Percentiles rank a stretch among this genome's conserved stretches.
These are phyloP conservation scores for Diaporthe vexans DNA, from an alignment of 2,329 filamentous ascomycete genomes.

Conservation along the genomic window DNA sequence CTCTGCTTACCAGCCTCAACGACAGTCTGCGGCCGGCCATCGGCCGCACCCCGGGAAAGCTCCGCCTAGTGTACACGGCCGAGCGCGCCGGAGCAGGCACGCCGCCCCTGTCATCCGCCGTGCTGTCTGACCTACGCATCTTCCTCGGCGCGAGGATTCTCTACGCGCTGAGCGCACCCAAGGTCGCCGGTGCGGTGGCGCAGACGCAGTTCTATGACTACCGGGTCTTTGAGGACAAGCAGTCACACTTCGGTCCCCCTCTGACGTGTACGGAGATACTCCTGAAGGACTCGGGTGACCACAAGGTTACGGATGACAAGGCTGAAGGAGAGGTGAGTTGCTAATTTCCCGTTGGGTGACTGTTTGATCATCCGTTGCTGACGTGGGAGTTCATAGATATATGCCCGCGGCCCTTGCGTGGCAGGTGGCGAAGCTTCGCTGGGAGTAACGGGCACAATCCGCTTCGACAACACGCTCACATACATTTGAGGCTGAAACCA, in stretches of 20 bases:
- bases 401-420: constrained; percentile 81
- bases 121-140: constrained; percentile 85
- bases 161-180: constrained; percentile 85
- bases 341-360: not conserved
- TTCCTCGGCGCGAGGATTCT: constrained; percentile 85
- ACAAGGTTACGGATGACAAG: constrained; percentile 74
- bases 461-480: constrained; percentile 80
- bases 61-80: constrained; percentile 85
- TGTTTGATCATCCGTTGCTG: constrained; percentile 33
- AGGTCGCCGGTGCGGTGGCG: constrained; percentile 89
- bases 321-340: constrained; percentile 73
- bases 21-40: constrained; percentile 70
- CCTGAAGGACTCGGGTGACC: constrained; percentile 72
- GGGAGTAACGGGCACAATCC: constrained; percentile 74
- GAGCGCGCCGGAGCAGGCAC: constrained; percentile 76
- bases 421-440: constrained; percentile 75
- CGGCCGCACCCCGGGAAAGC: constrained; percentile 76
- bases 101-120: constrained; percentile 75
- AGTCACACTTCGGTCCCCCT: constrained; percentile 85
- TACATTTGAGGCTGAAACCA: constrained; percentile 55
- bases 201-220: constrained; percentile 94
- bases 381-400: constrained; percentile 64
- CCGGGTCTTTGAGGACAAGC: constrained; percentile 64
- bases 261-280: constrained; percentile 84
- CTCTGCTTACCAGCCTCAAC: constrained; percentile 73